These are phyloP conservation scores for Candida koratica DNA, from an alignment of 805 yeast species.

Conservation along the genomic window DNA sequence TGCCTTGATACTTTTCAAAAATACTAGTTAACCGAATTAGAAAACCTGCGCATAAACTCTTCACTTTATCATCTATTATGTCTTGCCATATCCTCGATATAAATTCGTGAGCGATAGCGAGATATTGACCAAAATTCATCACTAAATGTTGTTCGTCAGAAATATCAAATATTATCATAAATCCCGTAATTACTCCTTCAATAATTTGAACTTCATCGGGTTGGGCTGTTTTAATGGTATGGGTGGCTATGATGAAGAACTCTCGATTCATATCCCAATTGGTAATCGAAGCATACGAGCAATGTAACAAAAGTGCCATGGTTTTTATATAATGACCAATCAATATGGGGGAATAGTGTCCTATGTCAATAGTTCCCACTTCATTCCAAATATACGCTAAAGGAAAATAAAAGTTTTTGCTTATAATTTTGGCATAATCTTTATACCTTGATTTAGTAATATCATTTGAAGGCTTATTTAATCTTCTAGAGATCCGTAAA, in stretches of 20 bases:
- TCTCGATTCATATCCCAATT: conserved; percentile 58
- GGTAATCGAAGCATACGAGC: conserved; percentile 52
- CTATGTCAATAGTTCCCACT: conserved; percentile 44
- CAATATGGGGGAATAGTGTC: conserved; percentile 51
- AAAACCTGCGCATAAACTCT: conserved; percentile 40
- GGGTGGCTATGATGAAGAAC: conserved; percentile 34
- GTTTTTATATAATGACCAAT: conserved; percentile 59
- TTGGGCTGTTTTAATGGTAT: conserved; percentile 17
- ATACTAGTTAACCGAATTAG: conserved; percentile 26
- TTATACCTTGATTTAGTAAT: conserved; percentile 19
- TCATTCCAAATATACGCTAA: conserved; percentile 51
- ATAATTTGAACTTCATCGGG: conserved; percentile 32
- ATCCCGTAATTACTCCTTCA: conserved; percentile 38
- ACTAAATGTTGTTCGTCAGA: conserved; percentile 26
- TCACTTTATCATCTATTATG: conserved; percentile 34
- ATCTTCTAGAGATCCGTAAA: conserved; percentile 38
- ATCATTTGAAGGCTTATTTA: conserved; percentile 17
- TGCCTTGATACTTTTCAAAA: conserved; percentile 24
- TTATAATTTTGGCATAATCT: conserved; percentile 42
- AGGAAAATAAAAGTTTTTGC: conserved; percentile 49
- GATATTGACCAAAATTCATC: conserved; percentile 18
- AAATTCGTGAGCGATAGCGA: conserved; percentile 24
- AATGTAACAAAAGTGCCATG: conserved; percentile 50
- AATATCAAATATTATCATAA: conserved; percentile 32
- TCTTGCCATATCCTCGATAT: conserved; percentile 29